These are phyloP conservation scores for Spizellomyces sp. DNA, from an alignment of 192 early-diverging fungal genomes.

Conservation along the genomic window DNA sequence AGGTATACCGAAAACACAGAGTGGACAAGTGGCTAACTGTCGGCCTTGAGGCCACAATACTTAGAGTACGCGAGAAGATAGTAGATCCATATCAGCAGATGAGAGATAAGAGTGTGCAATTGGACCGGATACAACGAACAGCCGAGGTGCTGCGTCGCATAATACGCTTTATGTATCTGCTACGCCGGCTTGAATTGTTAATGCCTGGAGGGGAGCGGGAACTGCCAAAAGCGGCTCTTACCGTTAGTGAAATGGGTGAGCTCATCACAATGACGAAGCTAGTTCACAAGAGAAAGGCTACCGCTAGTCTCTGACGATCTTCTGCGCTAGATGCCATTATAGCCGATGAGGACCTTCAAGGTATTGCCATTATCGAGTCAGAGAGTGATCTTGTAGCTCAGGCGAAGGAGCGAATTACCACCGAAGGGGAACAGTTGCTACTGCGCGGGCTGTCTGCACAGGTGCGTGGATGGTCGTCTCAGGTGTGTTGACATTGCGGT, in stretches of 20 bases:
- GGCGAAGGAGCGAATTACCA: conserved; percentile 44
- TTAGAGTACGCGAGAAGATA: conserved; percentile 62
- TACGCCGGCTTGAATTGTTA: conserved; percentile 59
- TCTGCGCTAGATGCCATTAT: conserved; percentile 47
- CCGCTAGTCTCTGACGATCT: too few relatives aligned
- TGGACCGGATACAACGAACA: conserved; percentile 63
- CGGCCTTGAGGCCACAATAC: background rate
- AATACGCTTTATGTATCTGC: conserved; percentile 62
- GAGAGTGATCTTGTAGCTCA: conserved; percentile 53
- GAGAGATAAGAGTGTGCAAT: conserved; percentile 59
- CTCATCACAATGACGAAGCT: background rate
- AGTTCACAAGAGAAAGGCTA: background rate
- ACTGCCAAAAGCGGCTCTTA: conserved; percentile 59
- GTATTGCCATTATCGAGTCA: conserved; percentile 64
- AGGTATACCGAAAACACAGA: background rate
- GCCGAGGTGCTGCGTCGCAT: conserved; percentile 63
- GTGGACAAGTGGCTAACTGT: background rate
- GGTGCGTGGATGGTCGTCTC: conserved; percentile 21
- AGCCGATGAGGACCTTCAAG: conserved; percentile 62
- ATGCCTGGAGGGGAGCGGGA: conserved; percentile 48
- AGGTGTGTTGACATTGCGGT: too few relatives aligned
- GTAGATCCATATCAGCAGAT: conserved; percentile 63
- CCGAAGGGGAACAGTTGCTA: conserved; percentile 48
- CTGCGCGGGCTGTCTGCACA: conserved; percentile 36
- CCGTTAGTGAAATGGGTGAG: conserved; percentile 63